Evolutionary conservation across 495 filamentous ascomycete species (phyloP), one percentile per base, ranked within the genome.

Genomic region (Trichoderma erinaceum): DNA sequence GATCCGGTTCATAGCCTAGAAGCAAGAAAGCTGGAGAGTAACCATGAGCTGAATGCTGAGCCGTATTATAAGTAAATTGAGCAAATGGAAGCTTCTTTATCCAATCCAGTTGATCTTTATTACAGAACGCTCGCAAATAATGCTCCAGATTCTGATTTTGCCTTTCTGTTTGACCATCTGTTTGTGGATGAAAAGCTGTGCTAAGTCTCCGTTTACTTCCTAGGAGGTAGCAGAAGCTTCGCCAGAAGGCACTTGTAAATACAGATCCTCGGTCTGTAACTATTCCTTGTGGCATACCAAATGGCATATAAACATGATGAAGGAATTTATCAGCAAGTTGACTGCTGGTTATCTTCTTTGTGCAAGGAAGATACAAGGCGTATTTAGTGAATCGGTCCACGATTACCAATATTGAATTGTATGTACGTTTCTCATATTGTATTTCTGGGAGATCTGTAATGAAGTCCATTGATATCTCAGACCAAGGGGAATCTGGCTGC

Each of bases 141-240:
- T 56, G n/a, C 44, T 68, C 44, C 41, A 68, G 21, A 43, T 56
- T 43, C 27, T 68, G 27, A 21, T 68, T 68, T 58, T 56, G 12
- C 18, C 35, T 41, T 46, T 68, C 23, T 25, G 27, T 68, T 63
- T 68, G 27, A 25, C 35, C 43, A 43, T 68, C 35, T 27, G n/a
- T 68, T 63, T 68, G 52, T 12, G 44, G 23, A 46, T 68, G 63
- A 63, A 68, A 68, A 10, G 35, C 21, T 4, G 44, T 68, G 21
- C n/a, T 63, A 43, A 68, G 38, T 16, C 16, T 27, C 4, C 32
- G n/a, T 32, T 61, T 61, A 61, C 27, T 25, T 3, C 6, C 10
- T 2, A 68, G 7, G 5, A 41, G 50, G 8, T 68, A 56, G 52
- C 16, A 63, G 32, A 68, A 63, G 43, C 25, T 38, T 43, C 21